Conservation (phyloP, 768 basidiomycete genomes). For the Russula brevipes region DNA sequence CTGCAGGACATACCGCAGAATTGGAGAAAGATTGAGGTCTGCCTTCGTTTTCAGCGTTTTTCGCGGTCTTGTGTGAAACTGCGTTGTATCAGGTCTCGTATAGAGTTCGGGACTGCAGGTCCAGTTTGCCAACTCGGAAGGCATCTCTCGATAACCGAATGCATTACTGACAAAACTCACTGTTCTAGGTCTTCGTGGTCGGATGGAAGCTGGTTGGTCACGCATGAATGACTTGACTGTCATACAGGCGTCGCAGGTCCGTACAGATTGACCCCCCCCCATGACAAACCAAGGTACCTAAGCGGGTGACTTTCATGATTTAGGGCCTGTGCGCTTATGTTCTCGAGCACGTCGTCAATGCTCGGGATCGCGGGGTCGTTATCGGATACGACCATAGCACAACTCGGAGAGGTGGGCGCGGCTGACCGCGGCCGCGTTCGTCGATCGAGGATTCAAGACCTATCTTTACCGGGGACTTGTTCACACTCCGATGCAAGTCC, state of each 20-base stretch:
- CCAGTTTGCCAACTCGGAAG: conserved; percentile 14
- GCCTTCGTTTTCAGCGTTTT: not conserved
- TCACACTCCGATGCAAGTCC: conserved; percentile 70
- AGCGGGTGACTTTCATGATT: not conserved
- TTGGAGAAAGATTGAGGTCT: conserved; percentile 56
- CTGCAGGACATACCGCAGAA: conserved; percentile 40
- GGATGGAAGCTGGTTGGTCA: conserved; percentile 88
- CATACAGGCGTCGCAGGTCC: conserved; percentile 76
- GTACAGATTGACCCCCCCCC: not conserved
- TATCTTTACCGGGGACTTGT: conserved; percentile 66
- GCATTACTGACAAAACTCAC: not conserved
- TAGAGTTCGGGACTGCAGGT: conserved; percentile 89
- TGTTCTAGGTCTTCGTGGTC: conserved; percentile 59
- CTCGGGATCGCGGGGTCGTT: conserved; percentile 61
- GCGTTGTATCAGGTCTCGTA: conserved; percentile 50
- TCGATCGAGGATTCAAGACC: conserved; percentile 58
- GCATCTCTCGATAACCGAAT: not conserved
- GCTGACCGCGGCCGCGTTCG: conserved; percentile 67
- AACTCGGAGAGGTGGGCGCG: conserved; percentile 74
- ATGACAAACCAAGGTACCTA: too few relatives aligned
- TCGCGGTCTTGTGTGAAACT: not conserved
- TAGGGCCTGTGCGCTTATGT: conserved; percentile 79
- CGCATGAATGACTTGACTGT: conserved; percentile 86
- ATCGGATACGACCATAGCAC: conserved; percentile 81
- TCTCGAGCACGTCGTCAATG: conserved; percentile 45